These are phyloP conservation scores for Aspergillus niger DNA, from an alignment of 2,329 filamentous ascomycete genomes.

Conservation along the genomic window DNA sequence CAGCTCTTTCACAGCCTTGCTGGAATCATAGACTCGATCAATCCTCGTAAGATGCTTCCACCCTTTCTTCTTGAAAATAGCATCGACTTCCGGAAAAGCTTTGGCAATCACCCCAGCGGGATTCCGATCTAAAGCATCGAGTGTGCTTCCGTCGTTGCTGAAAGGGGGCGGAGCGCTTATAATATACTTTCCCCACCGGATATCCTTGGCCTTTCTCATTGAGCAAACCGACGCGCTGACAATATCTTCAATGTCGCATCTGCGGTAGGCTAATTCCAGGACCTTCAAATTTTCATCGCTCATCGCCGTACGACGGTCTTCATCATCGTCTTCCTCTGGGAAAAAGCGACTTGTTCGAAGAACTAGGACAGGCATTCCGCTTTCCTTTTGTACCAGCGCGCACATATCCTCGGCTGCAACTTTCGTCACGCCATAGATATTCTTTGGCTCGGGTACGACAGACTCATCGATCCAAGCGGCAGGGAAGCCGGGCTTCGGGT, in stretches of 20 bases:
- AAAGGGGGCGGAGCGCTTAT: not conserved
- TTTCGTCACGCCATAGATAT: constrained; percentile 18
- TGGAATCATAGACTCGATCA: constrained; percentile 16
- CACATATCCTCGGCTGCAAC: constrained; percentile 16
- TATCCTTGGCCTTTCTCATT: constrained; percentile 1
- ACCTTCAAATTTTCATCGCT: constrained; percentile 15
- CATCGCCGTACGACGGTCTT: constrained; percentile 14
- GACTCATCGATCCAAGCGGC: constrained; percentile 17
- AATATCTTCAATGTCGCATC: constrained; percentile 16
- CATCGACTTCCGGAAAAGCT: constrained; percentile 4
- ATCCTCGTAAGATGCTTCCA: constrained; percentile 16
- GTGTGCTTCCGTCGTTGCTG: not conserved
- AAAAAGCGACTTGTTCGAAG: constrained; percentile 12
- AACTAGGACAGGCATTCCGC: constrained; percentile 10
- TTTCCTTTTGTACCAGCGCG: constrained; percentile 11
- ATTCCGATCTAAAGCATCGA: not conserved
- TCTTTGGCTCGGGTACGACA: constrained; percentile 13
- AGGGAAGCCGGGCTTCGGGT: constrained; percentile 15
- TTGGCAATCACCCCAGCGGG: not conserved
- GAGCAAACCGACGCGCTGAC: constrained; percentile 11
- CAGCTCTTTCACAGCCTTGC: constrained; percentile 11
- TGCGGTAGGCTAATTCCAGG: constrained; percentile 15
- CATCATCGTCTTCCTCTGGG: constrained; percentile 15
- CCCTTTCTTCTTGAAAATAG: constrained; percentile 11
- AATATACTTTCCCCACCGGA: not conserved